These are phyloP conservation scores for Hirsutella rhossiliensis DNA, from an alignment of 2,329 filamentous ascomycete genomes.

Conservation along the genomic window DNA sequence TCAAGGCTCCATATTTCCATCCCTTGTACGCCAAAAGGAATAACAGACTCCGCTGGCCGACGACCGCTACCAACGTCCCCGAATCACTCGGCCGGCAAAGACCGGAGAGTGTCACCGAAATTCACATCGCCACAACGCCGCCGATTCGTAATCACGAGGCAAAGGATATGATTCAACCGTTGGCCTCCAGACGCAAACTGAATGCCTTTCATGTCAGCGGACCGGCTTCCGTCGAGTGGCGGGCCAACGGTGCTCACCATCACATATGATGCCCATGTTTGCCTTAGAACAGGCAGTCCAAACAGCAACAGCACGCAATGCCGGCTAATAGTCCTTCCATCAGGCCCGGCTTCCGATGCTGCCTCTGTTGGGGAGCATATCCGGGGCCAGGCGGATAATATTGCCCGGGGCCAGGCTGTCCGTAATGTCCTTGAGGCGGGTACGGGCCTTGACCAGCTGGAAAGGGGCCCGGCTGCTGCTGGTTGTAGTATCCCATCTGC, in stretches of 20 bases:
- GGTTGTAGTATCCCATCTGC: slow-evolving; percentile 32
- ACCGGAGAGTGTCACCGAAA: no score
- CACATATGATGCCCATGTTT: no score
- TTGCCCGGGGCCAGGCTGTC: slow-evolving; percentile 16
- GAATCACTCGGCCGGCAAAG: no score
- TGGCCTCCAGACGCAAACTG: no score
- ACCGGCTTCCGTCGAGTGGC: background rate
- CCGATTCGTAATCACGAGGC: no score
- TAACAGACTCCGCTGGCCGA: no score
- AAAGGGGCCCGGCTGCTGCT: slow-evolving; percentile 20
- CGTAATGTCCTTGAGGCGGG: slow-evolving; percentile 23
- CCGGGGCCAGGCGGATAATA: slow-evolving; percentile 24
- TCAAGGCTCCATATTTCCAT: no score
- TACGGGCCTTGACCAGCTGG: slow-evolving; percentile 22
- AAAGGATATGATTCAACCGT: no score
- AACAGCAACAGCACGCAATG: slow-evolving; percentile 46
- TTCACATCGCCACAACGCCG: no score
- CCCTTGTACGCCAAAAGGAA: no score
- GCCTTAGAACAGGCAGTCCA: slow-evolving; percentile 42
- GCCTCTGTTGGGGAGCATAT: slow-evolving; percentile 22
- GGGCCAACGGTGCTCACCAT: background rate
- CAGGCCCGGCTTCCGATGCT: slow-evolving; percentile 20
- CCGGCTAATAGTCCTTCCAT: slow-evolving; percentile 35
- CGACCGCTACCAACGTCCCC: no score
- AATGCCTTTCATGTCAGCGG: no score